Evolutionary conservation across 2,329 filamentous ascomycete genomes (phyloP), one percentile per base, ranked within the genome.

Genomic region (Venturia asperata): DNA sequence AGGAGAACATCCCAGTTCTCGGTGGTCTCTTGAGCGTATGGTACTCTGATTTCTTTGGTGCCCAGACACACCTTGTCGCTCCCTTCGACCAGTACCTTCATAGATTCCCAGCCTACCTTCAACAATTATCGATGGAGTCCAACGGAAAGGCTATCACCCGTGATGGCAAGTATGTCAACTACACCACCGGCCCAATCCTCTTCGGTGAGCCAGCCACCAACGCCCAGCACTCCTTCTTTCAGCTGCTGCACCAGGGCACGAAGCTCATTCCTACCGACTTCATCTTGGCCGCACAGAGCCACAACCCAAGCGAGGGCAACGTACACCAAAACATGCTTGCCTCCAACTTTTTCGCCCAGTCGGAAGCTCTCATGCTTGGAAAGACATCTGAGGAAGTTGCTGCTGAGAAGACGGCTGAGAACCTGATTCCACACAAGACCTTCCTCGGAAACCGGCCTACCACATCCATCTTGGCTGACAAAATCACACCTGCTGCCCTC

Each of bases 31-130:
- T 99, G 74, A 97, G 92, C 72, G 92, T 99, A 66, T 99, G 92
- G 92, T 99, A 99, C 83, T 95, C 91, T 68, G 90, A 99, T 82
- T 97, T 97, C 81, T 99, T 96, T 79, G 92, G 92, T 76, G 92
- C 94, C 63, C 94, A 99, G 81, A 97, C 94, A 67, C 94, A 97
- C 80, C 85, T 99, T 64, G 92, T 99, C 70, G 91, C 94, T 76
- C 94, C 94, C 87, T 99, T 97, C 77, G 94, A 99, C 80, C 94
- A 99, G 80, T 99, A 99, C 81, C 88, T 99, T 70, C 92, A 97
- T 85, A 91, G 94, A 71, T 97, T 99, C 88, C 92, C 94, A 45
- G 94, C 94, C 71, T 99, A 99, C 82, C 89, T 99, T 65, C 94
- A 99, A 81, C 94, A 99, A 81, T 84, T 99, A 67, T 97, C 93